Base-by-base conservation (phyloP, 768 basidiomycete genomes). In the Russula griseocarnosa region DNA sequence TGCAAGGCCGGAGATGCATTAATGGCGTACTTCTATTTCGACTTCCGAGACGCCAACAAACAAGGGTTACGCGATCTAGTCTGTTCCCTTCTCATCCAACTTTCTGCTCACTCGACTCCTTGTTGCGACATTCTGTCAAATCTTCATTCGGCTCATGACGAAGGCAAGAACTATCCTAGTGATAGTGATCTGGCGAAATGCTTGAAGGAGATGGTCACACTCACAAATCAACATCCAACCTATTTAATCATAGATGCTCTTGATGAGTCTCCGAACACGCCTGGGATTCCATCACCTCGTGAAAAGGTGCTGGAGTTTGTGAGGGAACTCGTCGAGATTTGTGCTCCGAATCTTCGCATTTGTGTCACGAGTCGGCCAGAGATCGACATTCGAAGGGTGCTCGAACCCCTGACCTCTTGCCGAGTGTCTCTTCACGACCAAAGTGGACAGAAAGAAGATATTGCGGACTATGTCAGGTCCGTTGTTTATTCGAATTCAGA, bases 361-460 rank as follows among this genome's bases (percentile, higher is more conserved):
- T 54, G 53, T 30, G 34, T 54, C 36, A 54, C 53, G 5, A 54
- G 36, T 16, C 53, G 51, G 3, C 51, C 51, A 30, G 51, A 52
- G 22, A 10, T 52, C 16, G 51, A 52, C 28, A 30, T 52, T 0
- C 53, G 53, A 24, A 14, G 18, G 14, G 11, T 18, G n/a, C 26
- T 59, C 18, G 36, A 40, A 11, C 49, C 34, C 8, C 2, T 54
- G 6, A 24, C 22, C 5, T 34, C 22, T 16, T 36, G 11, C 6
- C n/a, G n/a, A n/a, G n/a, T n/a, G n/a, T n/a, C n/a, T n/a, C n/a
- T 54, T 54, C 53, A 54, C 7, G 53, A 54, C 14, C 11, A 54
- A 24, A 54, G 10, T 7, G 53, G 53, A 9, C 53, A 38, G 24
- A 36, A 54, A 7, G 5, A 36, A 6, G 53, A 54, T 8, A 54